Evolutionary conservation across 139 green algal genomes (phyloP).

Genomic region (Mesotaenium endlicherianum): DNA sequence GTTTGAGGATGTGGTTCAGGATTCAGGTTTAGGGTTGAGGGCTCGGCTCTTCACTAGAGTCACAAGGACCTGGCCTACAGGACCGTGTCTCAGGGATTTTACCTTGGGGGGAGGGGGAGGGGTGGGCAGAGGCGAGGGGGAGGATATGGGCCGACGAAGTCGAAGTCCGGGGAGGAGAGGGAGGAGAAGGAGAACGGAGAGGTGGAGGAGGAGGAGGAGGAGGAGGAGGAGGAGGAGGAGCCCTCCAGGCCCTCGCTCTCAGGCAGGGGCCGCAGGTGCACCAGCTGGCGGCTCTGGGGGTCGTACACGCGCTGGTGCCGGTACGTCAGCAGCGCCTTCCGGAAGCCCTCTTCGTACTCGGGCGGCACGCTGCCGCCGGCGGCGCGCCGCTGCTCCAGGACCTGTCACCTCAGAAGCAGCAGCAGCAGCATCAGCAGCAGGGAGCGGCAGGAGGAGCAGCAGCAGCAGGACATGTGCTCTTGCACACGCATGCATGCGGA

Average conservation of each 20-base stretch:
- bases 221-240: constrained; percentile 44
- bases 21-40: too few relatives aligned
- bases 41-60: too few relatives aligned
- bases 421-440: constrained; percentile 67
- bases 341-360: constrained; percentile 80
- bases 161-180: constrained; percentile 46
- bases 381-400: too few relatives aligned
- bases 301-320: constrained; percentile 85
- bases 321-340: constrained; percentile 87
- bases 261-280: constrained; percentile 71
- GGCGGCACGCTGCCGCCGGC: constrained; percentile 67
- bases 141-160: constrained; percentile 73
- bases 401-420: too few relatives aligned
- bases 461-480: not conserved
- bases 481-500: not conserved
- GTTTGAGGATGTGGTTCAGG: too few relatives aligned
- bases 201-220: too few relatives aligned
- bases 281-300: constrained; percentile 33
- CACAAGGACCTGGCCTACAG: too few relatives aligned
- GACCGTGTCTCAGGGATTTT: too few relatives aligned
- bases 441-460: not conserved
- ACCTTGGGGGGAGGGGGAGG: too few relatives aligned
- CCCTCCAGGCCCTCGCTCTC: too few relatives aligned
- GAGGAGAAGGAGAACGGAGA: too few relatives aligned
- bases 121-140: too few relatives aligned